phyloP scores from a whole-genome alignment of 78 protist species.

The Dictyostelium discoideum region dicty_2.7 NC_007090.3:1845501-1846000 shows the following conservation, averaged over 20 bases:
- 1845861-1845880: slow-evolving; percentile 41
- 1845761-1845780: slow-evolving; percentile 28
- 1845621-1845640: slow-evolving; percentile 32
- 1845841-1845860: slow-evolving; percentile 37
- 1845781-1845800: slow-evolving; percentile 28
- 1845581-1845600: slow-evolving; percentile 63
- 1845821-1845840: slow-evolving; percentile 65
- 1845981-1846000: too few relatives aligned
- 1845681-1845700: too few relatives aligned
- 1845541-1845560: slow-evolving; percentile 63
- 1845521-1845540: slow-evolving; percentile 54
- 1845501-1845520: slow-evolving; percentile 12
- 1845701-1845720: too few relatives aligned
- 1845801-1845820: slow-evolving; percentile 67
- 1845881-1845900: not conserved
- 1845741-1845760: slow-evolving; percentile 12
- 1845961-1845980: too few relatives aligned
- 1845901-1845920: too few relatives aligned
- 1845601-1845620: slow-evolving; percentile 73
- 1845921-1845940: too few relatives aligned
- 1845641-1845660: slow-evolving; percentile 34
- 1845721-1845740: not conserved
- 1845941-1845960: too few relatives aligned
- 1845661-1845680: slow-evolving; percentile 3
- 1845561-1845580: slow-evolving; percentile 59